Evolutionary conservation across 306 rosid species (phyloP), one percentile per base, ranked within the genome.

Genomic region (Trifolium pratense): DNA sequence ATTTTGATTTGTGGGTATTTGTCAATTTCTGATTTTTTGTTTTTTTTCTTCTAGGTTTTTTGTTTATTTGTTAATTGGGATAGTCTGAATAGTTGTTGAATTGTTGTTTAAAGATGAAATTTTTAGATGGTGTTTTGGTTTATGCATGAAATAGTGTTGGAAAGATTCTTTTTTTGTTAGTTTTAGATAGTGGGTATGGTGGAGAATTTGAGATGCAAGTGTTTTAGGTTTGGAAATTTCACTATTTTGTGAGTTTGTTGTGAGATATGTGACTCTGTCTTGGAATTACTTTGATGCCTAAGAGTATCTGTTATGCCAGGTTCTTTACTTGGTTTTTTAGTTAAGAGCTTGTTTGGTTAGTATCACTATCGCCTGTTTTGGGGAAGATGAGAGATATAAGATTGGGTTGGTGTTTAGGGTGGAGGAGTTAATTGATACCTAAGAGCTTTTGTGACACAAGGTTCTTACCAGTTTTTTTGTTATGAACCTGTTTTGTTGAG

Each of bases 1-100:
- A 37, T 59, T 20, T 42, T 23, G 39, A 67, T 72, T 67, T 66
- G 7, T 51, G 78, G 59, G 62, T 51, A 10, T 68, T 49, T 68
- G 32, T 17, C 49, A 66, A 48, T 66, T 43, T 66, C 48, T 21
- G 15, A 32, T 58, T 69, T 16, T 64, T 46, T 68, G 25, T 2
- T 62, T 61, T 6, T 9, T n/a, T n/a, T n/a, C n/a, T n/a, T 11
- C 58, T 42, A 31, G 11, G 37, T 43, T 40, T 45, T 20, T 74
- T 17, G 2, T 25, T 25, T 25, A 25, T 57, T 56, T 15, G 31
- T 74, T 25, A 3, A 34, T 61, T n/a, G n/a, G 43, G 58, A 40
- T 66, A 23, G 21, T 70, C 45, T 25, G 53, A 13, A 20, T 70
- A 60, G 37, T n/a, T 63, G 36, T 51, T 48, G 23, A 48, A 70